Evolutionary conservation across 2,329 filamentous ascomycete genomes (phyloP), one percentile per base, ranked within the genome.

Genomic region (Chalara sp.): DNA sequence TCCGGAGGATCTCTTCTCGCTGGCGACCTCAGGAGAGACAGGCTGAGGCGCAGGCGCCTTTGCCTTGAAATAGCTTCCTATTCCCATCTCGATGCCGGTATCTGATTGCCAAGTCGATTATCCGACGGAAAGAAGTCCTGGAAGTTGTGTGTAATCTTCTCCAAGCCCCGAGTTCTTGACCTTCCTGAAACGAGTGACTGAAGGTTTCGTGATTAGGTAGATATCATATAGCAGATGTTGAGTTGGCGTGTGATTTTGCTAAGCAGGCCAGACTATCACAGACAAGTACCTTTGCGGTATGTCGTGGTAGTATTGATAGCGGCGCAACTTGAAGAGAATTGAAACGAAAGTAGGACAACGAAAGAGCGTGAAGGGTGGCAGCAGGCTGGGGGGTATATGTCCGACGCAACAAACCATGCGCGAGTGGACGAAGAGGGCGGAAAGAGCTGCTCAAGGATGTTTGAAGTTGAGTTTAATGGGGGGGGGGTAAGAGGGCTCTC

Each of bases 41-140:
- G 53, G 52, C 46, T 65, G 63, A n/a, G 69, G 68, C 70, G 73
- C 72, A 13, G 69, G 68, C 70, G 73, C 72, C 50, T 72, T 71
- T 43, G 76, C 70, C 69, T 79, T 83, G 72, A 86, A 84, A 61
- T 85, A 86, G 63, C 67, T 78, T 46, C 72, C 74, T 54, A 86
- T 61, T 53, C 81, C 81, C 83, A 86, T 86, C 42, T 21, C 21
- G 2, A 21, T 21, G 21, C 3, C 21, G 21, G 21, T 21, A 21
- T 21, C 21, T 21, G 21, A 21, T 21, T 21, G 21, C 21, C 21
- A 21, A 21, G 39, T 47, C 42, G 40, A 50, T 49, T 49, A 55
- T 21, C 21, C 3, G 53, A 55, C 53, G 55, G 52, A 50, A 54
- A 58, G 51, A 55, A 31, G 54, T 53, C 57, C 59, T 53, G 48